Conservation (phyloP, 202 grass and related monocot species). For the Bolboschoenoplectus hybrid region DNA sequence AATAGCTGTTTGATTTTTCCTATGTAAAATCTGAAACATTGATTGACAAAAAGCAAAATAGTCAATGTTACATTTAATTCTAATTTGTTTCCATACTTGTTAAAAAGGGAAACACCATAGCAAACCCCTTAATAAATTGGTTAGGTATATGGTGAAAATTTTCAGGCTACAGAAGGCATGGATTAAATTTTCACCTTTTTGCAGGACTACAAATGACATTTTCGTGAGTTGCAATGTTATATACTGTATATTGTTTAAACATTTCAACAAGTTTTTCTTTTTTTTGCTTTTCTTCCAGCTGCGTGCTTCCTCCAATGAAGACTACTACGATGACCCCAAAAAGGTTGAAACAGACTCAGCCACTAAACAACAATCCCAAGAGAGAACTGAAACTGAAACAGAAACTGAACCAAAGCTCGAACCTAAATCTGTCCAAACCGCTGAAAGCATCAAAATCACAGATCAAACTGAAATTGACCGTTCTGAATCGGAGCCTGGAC, state of each 20-base stretch:
- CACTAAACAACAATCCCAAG: conserved; percentile 5
- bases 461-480: conserved; percentile 7
- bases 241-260: background rate
- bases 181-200: background rate
- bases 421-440: background rate
- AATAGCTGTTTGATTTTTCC: too few relatives aligned
- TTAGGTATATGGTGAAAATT: background rate
- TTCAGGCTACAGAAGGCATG: background rate
- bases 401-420: background rate
- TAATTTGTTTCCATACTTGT: too few relatives aligned
- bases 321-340: conserved; percentile 55
- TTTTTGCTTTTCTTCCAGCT: conserved; percentile 43
- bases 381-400: conserved; percentile 17
- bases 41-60: too few relatives aligned
- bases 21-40: too few relatives aligned
- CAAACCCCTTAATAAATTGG: background rate
- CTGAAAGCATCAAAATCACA: background rate
- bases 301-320: conserved; percentile 62
- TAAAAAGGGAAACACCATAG: too few relatives aligned
- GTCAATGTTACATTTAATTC: too few relatives aligned
- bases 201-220: background rate
- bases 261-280: background rate
- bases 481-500: background rate
- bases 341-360: background rate
- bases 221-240: conserved; percentile 6